phyloP scores from a whole-genome alignment of 345 rosid species.

The rapeseed (Brassica napus) region DNA sequence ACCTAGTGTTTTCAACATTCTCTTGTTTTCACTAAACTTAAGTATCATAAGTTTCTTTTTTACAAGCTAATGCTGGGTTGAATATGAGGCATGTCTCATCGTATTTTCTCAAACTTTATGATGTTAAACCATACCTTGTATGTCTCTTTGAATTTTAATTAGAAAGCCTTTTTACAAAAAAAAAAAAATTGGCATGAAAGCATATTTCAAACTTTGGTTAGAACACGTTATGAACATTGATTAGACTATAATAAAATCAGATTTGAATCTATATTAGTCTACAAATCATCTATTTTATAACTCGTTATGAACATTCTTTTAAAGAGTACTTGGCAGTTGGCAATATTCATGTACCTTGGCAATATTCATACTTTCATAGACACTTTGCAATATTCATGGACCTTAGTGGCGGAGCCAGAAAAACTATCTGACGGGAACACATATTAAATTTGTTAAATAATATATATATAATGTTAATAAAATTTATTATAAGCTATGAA shows the following conservation, averaged over 20 bases:
- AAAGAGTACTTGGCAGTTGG: neutral
- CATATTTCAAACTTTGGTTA: too few species aligned
- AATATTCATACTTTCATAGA: too few species aligned
- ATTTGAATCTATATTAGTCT: neutral
- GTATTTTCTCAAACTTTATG: neutral
- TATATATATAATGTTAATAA: too few species aligned
- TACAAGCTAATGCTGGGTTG: neutral
- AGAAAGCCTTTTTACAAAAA: too few species aligned
- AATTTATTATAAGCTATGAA: too few species aligned
- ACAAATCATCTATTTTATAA: neutral
- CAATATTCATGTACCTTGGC: neutral
- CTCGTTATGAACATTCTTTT: neutral
- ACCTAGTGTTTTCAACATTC: neutral
- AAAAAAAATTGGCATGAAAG: too few species aligned
- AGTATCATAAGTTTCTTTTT: neutral
- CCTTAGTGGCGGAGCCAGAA: neutral
- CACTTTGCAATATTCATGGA: neutral
- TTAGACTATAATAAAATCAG: neutral
- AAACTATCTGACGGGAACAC: too few species aligned
- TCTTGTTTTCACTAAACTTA: neutral
- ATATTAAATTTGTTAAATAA: too few species aligned
- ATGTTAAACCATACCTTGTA: too few species aligned
- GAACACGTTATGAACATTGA: neutral
- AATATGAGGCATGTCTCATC: neutral
- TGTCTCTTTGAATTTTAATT: too few species aligned